Evolutionary conservation across 2,329 filamentous ascomycete species (phyloP), one percentile per base, ranked within the genome.

Genomic region (Tolypocladium endophyticum): DNA sequence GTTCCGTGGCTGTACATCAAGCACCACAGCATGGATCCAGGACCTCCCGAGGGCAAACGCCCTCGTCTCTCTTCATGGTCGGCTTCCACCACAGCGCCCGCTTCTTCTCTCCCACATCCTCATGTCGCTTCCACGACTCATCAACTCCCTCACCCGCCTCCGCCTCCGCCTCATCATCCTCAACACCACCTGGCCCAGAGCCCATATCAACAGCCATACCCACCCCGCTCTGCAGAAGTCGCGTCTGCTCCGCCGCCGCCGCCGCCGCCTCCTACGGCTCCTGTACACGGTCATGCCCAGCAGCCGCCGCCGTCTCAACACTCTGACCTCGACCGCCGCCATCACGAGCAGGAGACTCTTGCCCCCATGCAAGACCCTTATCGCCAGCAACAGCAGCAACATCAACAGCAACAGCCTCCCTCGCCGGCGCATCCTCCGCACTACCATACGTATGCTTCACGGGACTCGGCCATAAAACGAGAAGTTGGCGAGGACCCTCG

Each of bases 41-140:
- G 76, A 73, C 79, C 73, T 74, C 81, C 81, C 69, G 81, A 85
- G 69, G 74, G 72, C 69, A 86, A 86, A 77, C 81, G 83, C 70
- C 80, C 79, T 71, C 82, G 83, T 74, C 76, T 85, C 66, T 64
- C 72, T 56, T 71, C 77, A 70, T 79, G 79, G 78, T 74, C 79
- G 70, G 76, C 72, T 62, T 76, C 77, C 70, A 73, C 77, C 70
- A 73, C 75, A 71, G 73, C 73, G 65, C 76, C 75, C 73, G 73
- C 76, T 73, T 72, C 77, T 67, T 77, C 79, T 64, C 72, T 81
- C 62, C 77, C 77, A 68, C 75, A 75, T 70, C 76, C 75, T 64
- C 72, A 74, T 67, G 70, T 68, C 68, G 66, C 72, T 69, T 61
- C 70, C 69, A 61, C 71, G 61, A 35, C 60, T 58, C 63, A 59